Conservation (phyloP, 805 yeast species). For the Myxozyma neotropica region DNA sequence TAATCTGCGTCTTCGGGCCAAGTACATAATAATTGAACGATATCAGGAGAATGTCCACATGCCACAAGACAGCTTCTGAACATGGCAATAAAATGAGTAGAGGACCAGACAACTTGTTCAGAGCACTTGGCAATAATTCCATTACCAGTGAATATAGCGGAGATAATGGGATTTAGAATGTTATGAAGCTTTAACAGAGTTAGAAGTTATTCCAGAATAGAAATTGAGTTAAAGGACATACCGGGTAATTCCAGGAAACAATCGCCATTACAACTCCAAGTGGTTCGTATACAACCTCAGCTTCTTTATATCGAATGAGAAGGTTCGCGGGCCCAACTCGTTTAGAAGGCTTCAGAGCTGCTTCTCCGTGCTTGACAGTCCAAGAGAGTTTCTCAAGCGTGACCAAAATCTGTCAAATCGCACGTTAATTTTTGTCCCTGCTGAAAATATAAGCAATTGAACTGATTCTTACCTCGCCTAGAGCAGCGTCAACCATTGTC, state of each 20-base stretch:
- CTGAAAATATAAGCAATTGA: too few species aligned
- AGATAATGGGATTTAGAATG: conserved; percentile 86
- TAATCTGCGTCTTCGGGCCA: conserved; percentile 88
- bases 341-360: conserved; percentile 64
- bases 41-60: conserved; percentile 75
- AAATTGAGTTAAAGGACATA: too few species aligned
- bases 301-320: conserved; percentile 81
- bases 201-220: too few species aligned
- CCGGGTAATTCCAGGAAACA: conserved; percentile 96
- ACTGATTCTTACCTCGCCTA: conserved; percentile 52
- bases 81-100: conserved; percentile 72
- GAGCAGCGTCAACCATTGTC: conserved; percentile 91
- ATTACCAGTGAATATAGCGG: conserved; percentile 88
- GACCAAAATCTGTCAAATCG: conserved; percentile 71
- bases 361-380: conserved; percentile 82
- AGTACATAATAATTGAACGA: conserved; percentile 86
- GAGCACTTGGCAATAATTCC: conserved; percentile 91
- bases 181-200: conserved; percentile 64
- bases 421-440: background rate
- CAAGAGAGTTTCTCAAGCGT: conserved; percentile 91
- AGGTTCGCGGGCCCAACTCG: conserved; percentile 88
- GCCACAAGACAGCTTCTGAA: conserved; percentile 70
- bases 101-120: conserved; percentile 95
- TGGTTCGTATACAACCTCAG: conserved; percentile 93
- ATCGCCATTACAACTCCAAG: conserved; percentile 85